Conservation (phyloP, 768 basidiomycete species). For the Agrocybe chaxingu region DNA sequence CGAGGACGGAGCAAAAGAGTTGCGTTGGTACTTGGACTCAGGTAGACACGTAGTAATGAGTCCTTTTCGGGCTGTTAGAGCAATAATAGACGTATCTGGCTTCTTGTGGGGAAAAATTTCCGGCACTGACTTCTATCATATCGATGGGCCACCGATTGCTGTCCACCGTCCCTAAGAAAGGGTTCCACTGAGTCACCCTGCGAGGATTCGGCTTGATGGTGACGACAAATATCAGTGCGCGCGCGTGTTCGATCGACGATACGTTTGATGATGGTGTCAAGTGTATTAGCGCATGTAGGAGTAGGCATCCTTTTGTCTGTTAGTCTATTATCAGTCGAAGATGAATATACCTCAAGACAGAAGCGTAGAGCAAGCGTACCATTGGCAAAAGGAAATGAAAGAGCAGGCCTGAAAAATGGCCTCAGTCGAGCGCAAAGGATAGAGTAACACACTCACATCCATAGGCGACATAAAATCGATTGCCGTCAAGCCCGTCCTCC, state of each 20-base stretch:
- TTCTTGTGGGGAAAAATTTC: slow-evolving; percentile 63
- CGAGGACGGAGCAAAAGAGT: slow-evolving; percentile 51
- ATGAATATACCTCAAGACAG: background rate
- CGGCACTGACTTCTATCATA: slow-evolving; percentile 87
- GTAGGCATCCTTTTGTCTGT: slow-evolving; percentile 59
- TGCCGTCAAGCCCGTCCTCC: slow-evolving; percentile 74
- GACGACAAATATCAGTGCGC: slow-evolving; percentile 58
- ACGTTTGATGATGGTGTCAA: slow-evolving; percentile 49
- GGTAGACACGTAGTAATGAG: slow-evolving; percentile 29
- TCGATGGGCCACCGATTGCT: slow-evolving; percentile 67
- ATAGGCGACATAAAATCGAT: slow-evolving; percentile 83
- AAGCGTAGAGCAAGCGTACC: slow-evolving; percentile 31
- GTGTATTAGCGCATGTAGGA: slow-evolving; percentile 35
- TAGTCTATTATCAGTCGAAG: slow-evolving; percentile 11
- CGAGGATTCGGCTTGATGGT: slow-evolving; percentile 76
- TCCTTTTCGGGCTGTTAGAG: slow-evolving; percentile 26
- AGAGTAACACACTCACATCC: slow-evolving; percentile 57
- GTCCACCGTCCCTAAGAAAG: slow-evolving; percentile 24
- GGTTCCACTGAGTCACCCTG: slow-evolving; percentile 14
- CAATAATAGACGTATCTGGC: slow-evolving; percentile 42
- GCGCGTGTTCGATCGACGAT: slow-evolving; percentile 56
- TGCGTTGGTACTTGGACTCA: slow-evolving; percentile 33
- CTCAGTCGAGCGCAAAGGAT: background rate
- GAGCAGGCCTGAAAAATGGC: slow-evolving; percentile 59
- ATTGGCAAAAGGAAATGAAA: slow-evolving; percentile 76